Percentiles rank a stretch among this genome's conserved stretches.
phyloP scores from a whole-genome alignment of 2,329 filamentous ascomycete genomes.

The Neocucurbitaria cava region DNA sequence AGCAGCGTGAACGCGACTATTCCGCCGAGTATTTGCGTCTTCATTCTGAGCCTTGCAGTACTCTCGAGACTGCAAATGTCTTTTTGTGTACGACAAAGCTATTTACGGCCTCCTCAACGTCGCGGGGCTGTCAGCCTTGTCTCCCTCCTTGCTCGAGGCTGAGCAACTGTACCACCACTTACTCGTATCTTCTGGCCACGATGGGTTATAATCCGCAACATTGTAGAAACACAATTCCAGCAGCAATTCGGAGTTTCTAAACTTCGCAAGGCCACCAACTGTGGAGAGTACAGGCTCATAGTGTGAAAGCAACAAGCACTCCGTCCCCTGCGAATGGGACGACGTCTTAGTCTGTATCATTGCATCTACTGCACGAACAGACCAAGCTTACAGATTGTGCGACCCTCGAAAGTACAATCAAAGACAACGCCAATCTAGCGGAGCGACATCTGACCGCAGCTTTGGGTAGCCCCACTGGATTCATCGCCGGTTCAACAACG shows the following conservation, averaged over 20 bases:
- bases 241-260: not conserved
- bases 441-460: conserved; percentile 10
- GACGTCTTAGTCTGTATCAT: conserved; percentile 1
- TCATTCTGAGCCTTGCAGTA: not conserved
- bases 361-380: conserved; percentile 2
- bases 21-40: not conserved
- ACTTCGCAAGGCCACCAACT: conserved; percentile 4
- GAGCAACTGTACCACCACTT: conserved; percentile 6
- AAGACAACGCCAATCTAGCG: conserved; percentile 1
- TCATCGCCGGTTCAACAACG: conserved; percentile 6
- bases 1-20: not conserved
- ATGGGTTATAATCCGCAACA: conserved; percentile 1
- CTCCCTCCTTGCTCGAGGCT: conserved; percentile 12
- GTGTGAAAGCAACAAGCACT: not conserved
- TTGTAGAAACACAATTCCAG: not conserved
- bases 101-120: not conserved
- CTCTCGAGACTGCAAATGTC: not conserved
- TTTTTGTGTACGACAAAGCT: not conserved
- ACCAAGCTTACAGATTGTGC: conserved; percentile 8
- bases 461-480: not conserved
- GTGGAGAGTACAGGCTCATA: not conserved
- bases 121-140: conserved; percentile 3
- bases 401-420: not conserved
- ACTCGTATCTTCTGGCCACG: not conserved
- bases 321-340: conserved; percentile 5